Conservation (phyloP, 2,329 filamentous ascomycete genomes). For the Endothia cerciana region DNA sequence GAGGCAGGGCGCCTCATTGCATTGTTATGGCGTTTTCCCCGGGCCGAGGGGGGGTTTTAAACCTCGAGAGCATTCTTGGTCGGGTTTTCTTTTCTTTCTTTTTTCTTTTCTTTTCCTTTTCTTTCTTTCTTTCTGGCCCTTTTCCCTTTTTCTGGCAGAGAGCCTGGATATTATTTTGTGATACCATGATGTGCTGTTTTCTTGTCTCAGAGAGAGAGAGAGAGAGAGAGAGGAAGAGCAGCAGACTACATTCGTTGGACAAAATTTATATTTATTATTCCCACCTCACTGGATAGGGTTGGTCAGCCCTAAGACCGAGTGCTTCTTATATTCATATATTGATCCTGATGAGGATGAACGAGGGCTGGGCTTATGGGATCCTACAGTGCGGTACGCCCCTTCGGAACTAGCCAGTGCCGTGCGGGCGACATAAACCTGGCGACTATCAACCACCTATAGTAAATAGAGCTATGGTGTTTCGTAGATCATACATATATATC, state of each 20-base stretch:
- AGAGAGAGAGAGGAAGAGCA: not conserved
- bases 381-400: too few relatives aligned
- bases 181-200: not conserved
- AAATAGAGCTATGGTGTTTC: too few relatives aligned
- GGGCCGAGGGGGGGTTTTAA: not conserved
- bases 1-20: not conserved
- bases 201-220: too few relatives aligned
- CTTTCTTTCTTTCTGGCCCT: not conserved
- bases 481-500: too few relatives aligned
- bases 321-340: too few relatives aligned
- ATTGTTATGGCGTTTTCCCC: not conserved
- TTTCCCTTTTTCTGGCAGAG: not conserved
- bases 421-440: too few relatives aligned
- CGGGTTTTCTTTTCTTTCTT: not conserved
- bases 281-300: not conserved
- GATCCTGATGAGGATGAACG: too few relatives aligned
- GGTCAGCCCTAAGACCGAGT: too few relatives aligned
- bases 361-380: too few relatives aligned
- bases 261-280: not conserved
- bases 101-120: not conserved
- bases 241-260: not conserved
- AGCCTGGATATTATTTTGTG: not conserved
- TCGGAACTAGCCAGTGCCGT: too few relatives aligned
- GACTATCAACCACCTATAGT: too few relatives aligned
- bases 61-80: not conserved